Conservation (phyloP, 2,329 filamentous ascomycete species). For the Colletotrichum spinosum region DNA sequence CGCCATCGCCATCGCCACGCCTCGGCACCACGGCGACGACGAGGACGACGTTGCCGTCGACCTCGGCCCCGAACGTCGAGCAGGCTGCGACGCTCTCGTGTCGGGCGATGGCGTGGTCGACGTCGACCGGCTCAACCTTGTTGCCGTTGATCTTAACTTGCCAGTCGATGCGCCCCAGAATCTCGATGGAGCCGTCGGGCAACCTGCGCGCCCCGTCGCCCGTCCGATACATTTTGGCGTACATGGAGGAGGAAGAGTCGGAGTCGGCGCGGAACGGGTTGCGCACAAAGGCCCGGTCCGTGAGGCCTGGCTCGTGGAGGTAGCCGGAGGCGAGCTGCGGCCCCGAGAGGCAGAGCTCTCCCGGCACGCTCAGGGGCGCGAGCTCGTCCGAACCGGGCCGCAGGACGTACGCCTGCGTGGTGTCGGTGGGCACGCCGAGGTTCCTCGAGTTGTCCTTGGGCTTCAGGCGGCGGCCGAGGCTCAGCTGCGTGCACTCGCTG, state of each 20-base stretch:
- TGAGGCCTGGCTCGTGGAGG: slow-evolving; percentile 7
- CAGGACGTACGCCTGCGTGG: slow-evolving; percentile 37
- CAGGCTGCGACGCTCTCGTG: background rate
- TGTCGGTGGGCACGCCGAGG: slow-evolving; percentile 20
- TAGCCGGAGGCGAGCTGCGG: slow-evolving; percentile 22
- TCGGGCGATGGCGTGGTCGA: slow-evolving; percentile 38
- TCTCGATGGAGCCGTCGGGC: slow-evolving; percentile 41
- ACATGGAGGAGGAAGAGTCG: too few relatives aligned
- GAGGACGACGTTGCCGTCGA: background rate
- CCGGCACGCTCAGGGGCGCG: slow-evolving; percentile 36
- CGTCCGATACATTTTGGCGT: slow-evolving; percentile 39
- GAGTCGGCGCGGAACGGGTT: slow-evolving; percentile 4
- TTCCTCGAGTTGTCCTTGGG: slow-evolving; percentile 9
- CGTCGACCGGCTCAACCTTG: slow-evolving; percentile 46
- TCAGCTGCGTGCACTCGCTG: slow-evolving; percentile 42
- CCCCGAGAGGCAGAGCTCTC: slow-evolving; percentile 40
- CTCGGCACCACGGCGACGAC: background rate
- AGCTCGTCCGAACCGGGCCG: slow-evolving; percentile 29
- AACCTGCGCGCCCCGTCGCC: slow-evolving; percentile 40
- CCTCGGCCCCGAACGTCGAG: background rate
- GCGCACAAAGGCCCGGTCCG: slow-evolving; percentile 6
- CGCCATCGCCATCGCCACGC: background rate
- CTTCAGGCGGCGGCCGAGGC: slow-evolving; percentile 25
- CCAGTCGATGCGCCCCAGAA: slow-evolving; percentile 42
- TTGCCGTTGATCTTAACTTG: slow-evolving; percentile 50